phyloP scores from a whole-genome alignment of 1,284 basidiomycete species.

The Malassezia arunalokei region DNA sequence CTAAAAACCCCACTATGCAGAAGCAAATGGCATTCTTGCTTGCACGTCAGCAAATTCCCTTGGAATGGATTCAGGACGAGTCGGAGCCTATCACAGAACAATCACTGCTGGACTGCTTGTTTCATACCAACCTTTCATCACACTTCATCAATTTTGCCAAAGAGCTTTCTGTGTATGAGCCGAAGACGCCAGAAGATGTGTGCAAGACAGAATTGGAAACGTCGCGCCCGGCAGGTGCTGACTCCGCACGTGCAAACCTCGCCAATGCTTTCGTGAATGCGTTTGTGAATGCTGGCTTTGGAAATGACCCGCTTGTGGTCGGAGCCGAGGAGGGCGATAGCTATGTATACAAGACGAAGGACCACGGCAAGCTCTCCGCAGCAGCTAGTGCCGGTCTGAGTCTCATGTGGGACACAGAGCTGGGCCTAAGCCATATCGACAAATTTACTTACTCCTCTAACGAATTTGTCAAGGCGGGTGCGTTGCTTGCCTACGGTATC shows the following conservation, averaged over 20 bases:
- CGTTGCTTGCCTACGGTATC: slow-evolving; percentile 85
- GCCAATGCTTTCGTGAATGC: slow-evolving; percentile 97
- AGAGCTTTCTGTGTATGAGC: slow-evolving; percentile 78
- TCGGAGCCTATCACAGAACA: slow-evolving; percentile 48
- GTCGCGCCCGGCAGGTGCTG: slow-evolving; percentile 53
- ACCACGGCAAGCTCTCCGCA: slow-evolving; percentile 96
- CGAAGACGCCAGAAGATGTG: slow-evolving; percentile 87
- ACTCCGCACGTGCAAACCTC: slow-evolving; percentile 86
- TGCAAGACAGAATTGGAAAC: slow-evolving; percentile 95
- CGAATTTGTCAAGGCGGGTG: slow-evolving; percentile 94
- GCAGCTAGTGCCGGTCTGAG: slow-evolving; percentile 85
- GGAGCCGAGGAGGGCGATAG: slow-evolving; percentile 87
- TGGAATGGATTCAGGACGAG: slow-evolving; percentile 73
- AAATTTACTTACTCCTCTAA: slow-evolving; percentile 94
- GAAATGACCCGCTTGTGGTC: slow-evolving; percentile 97
- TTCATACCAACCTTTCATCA: slow-evolving; percentile 57
- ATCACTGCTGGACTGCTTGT: slow-evolving; percentile 57
- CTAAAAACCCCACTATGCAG: slow-evolving; percentile 58
- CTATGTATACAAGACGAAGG: slow-evolving; percentile 99
- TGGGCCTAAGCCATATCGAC: slow-evolving; percentile 86
- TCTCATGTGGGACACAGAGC: slow-evolving; percentile 90
- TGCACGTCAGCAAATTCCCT: slow-evolving; percentile 77
- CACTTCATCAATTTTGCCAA: slow-evolving; percentile 88
- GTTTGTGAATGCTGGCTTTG: slow-evolving; percentile 96
- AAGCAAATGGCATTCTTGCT: slow-evolving; percentile 88